These are phyloP conservation scores for Penicillium sp. DNA, from an alignment of 2,329 filamentous ascomycete species.

Conservation along the genomic window DNA sequence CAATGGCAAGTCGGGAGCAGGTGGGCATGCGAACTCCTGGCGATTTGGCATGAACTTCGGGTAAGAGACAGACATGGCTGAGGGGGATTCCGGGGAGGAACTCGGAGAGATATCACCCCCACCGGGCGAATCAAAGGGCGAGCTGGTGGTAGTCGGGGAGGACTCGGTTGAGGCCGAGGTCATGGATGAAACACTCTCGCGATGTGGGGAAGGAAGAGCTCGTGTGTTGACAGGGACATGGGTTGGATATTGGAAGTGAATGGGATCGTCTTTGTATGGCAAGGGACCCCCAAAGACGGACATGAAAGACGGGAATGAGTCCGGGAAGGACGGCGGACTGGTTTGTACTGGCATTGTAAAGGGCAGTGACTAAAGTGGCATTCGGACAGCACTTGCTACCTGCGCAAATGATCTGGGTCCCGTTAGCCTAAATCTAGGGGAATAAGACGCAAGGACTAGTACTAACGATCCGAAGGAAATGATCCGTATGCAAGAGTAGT, in stretches of 20 bases:
- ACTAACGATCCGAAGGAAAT: conserved; percentile 26
- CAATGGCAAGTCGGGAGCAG: conserved; percentile 20
- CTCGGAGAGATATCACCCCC: conserved; percentile 88
- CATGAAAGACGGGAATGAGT: conserved; percentile 55
- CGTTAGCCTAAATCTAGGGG: conserved; percentile 17
- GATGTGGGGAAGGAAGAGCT: conserved; percentile 38
- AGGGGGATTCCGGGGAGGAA: conserved; percentile 87
- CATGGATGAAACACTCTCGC: conserved; percentile 46
- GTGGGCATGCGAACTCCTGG: conserved; percentile 19
- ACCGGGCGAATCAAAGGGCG: conserved; percentile 87
- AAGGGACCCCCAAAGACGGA: conserved; percentile 52
- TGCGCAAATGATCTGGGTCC: conserved; percentile 37
- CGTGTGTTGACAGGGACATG: conserved; percentile 31
- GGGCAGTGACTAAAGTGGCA: conserved; percentile 29
- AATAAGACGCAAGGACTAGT: conserved; percentile 27
- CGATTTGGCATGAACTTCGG: conserved; percentile 40
- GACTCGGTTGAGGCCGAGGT: conserved; percentile 85
- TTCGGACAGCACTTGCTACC: conserved; percentile 40
- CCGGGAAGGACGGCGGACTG: conserved; percentile 40
- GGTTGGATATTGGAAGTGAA: conserved; percentile 29
- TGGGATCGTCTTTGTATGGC: conserved; percentile 27
- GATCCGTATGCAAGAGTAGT: conserved; percentile 11
- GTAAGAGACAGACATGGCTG: conserved; percentile 63
- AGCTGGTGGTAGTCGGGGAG: conserved; percentile 91
- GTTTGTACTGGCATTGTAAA: conserved; percentile 44